A percentile compares a stretch with the other conserved stretches of the same genome.
Conservation (phyloP, 2,329 filamentous ascomycete species). For the Cladosporium sp. region DNA sequence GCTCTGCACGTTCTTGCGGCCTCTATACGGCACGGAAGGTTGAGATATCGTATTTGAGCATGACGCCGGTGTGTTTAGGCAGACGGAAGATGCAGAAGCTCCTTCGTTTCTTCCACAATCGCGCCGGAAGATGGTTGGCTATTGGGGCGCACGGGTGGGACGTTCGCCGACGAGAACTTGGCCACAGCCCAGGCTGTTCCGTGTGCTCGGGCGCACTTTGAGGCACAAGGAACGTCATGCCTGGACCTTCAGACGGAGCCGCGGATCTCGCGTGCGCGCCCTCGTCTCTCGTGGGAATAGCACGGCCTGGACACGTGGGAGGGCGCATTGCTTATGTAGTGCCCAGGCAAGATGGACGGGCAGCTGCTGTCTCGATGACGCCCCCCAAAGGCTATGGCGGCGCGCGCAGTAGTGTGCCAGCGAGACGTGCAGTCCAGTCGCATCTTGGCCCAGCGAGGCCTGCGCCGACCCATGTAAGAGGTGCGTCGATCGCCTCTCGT, state of each 20-base stretch:
- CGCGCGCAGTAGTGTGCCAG: neutral
- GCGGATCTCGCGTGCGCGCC: neutral
- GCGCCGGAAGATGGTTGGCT: neutral
- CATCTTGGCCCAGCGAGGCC: constrained; percentile 1
- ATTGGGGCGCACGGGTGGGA: constrained; percentile 1
- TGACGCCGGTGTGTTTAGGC: neutral
- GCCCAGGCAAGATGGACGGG: neutral
- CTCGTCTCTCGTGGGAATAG: neutral
- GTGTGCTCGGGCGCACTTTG: neutral
- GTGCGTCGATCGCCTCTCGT: neutral
- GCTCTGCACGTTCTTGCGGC: neutral
- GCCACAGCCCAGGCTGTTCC: neutral
- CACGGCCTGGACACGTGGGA: neutral
- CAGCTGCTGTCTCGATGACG: neutral
- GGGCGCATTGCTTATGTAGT: neutral
- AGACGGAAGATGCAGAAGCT: neutral
- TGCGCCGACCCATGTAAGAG: neutral
- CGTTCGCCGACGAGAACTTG: neutral
- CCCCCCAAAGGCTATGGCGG: neutral
- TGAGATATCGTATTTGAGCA: neutral
- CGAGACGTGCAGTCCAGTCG: neutral
- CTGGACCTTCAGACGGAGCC: neutral
- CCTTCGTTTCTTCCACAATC: neutral
- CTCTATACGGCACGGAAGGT: constrained; percentile 1
- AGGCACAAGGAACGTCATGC: constrained; percentile 1